Base-by-base conservation (phyloP, 345 rosid genomes). In the Eucalyptus polybractea region DNA sequence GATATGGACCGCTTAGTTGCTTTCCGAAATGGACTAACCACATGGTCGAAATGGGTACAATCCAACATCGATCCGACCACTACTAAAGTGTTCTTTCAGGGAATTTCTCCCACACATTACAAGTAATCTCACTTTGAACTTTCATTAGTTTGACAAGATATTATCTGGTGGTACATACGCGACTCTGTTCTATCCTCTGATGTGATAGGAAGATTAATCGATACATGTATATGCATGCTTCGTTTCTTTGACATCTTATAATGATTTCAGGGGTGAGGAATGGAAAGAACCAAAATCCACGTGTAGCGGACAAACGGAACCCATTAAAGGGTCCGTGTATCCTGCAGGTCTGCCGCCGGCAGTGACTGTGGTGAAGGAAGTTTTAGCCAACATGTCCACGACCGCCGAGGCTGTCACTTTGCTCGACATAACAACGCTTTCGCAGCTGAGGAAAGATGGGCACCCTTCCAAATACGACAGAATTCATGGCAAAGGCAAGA, bases 1-100 rank as follows among this genome's bases (percentile, higher is more conserved):
- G 97, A 95, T 88, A 95, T 94, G 97, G 94, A 94, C 80, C 95
- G 97, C 49, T 85, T 93, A 80, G 90, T 87, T 49, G 97, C 97
- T 54, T 95, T 92, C 56, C 89, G 86, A 90, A 87, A 87, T 80
- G 96, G 93, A 80, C 92, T 94, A 25, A 92, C 88, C 13, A 94
- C 96, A 24, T 95, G 97, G 96, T 91, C 93, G 25, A 87, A 87
- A 37, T 95, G 95, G 97, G 95, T 94, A 2, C 94, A 93, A 27
- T 88, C 95, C 40, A 90, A 91, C 56, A 72, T 94, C 86, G 90
- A 95, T 90, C 92, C 94, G 29, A 24, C 91, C 4, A 58, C 51
- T 29, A 93, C 95, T 40, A 47, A 88, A 54, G 95, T 95, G 29
- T 93, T 94, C 92, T 93, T 93, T 58, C 96, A 94, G 62, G 95